Base-by-base conservation (phyloP, 2,329 filamentous ascomycete genomes). In the Diaporthe ilicicola region DNA sequence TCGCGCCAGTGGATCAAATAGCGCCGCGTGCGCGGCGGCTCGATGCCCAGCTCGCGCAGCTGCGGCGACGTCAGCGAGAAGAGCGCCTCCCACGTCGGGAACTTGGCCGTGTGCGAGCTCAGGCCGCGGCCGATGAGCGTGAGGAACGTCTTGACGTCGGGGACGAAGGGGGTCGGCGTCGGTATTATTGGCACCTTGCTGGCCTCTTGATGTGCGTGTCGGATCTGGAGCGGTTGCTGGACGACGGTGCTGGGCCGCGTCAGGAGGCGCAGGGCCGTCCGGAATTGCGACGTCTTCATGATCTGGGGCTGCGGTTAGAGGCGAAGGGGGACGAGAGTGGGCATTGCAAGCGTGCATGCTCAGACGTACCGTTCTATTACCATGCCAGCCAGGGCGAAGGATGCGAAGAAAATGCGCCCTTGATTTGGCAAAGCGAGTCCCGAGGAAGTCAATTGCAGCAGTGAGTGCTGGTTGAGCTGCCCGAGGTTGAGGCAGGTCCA, bases 1-100 rank as follows among this genome's bases (percentile, higher is more conserved):
- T 97, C 91, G 76, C 94, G 89, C 94, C 95, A 98, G 74, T 91
- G 90, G 59, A 98, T 84, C 19, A 99, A 88, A 79, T 98, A 99
- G 70, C 92, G 88, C 73, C 96, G 89, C 75, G 90, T 89, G 54
- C 95, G 91, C 22, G 95, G 89, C 17, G 94, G 94, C 80, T 98
- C 95, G 73, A 98, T 87, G 69, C 96, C 95, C 22, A 96, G 87
- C 76, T 95, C 91, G 75, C 91, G 90, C 75, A 99, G 87, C 82
- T 98, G 91, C 54, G 86, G 81, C 22, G 93, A 94, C 27, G 90
- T 91, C 74, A 96, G 86, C 55, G 91, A 91, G 87, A 98, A 98
- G 55, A 99, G 90, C 7, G 93, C 89, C 67, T 96, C 92, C 96
- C 96, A 98, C 13, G 92, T 92, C 2, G 93, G 90, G 76, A 99